Base-by-base conservation (phyloP, 441 rosid genomes). In the Pelargonium citronellum region DNA sequence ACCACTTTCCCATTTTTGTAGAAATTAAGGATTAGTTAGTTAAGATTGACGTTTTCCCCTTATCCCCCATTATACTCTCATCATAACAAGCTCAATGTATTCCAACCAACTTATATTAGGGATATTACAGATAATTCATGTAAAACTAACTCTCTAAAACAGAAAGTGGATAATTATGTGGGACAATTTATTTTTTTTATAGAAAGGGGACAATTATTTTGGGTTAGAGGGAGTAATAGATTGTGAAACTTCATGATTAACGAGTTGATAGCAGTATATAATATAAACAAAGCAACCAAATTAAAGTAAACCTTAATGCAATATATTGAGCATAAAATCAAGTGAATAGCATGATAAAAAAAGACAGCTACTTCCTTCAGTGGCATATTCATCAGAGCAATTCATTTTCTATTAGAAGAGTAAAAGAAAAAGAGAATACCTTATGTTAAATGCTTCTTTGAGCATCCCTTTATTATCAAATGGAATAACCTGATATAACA, bases 381-480 rank as follows among this genome's bases (percentile, higher is more conserved):
- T 9, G 24, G 64, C 64, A 60, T 22, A 60, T 60, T 9, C 64
- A 58, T 20, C n/a, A 58, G 13, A 20, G 15, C 15, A 60, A 11
- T 8, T 12, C 22, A 60, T 6, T 19, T 19, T 17, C 10, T 2
- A 57, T 57, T 57, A 57, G 37, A 24, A 60, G 64, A 70, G 2
- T 2, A n/a, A 51, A 67, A 34, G 41, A 66, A 57, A 43, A 62
- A 65, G 69, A 71, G 37, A 81, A 68, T 84, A 89, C 97, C 98
- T 87, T 75, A 95, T 90, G 81, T 95, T 92, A 80, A 95, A 95
- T 57, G 98, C 99, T 83, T 95, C 96, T 81, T 95, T 91, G 57
- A 95, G 96, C 76, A 88, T 96, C 73, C 96, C 99, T 83, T 88
- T 92, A 74, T 91, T 95, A 82, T 95, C 98, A 77, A 95, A 95